These are phyloP conservation scores for Colletotrichum abscissum DNA, from an alignment of 2,329 filamentous ascomycete genomes.

Conservation along the genomic window DNA sequence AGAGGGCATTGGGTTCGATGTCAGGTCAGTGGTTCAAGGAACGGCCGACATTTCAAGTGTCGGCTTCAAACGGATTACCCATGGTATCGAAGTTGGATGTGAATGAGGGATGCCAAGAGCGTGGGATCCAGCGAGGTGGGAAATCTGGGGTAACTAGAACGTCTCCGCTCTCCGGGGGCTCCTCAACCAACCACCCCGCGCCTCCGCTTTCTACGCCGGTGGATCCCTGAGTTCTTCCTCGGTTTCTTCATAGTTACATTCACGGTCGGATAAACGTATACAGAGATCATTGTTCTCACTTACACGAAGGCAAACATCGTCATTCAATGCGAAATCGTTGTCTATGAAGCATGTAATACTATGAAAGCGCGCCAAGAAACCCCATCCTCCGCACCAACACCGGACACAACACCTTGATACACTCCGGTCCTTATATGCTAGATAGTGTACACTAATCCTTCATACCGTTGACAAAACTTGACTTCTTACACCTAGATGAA, in stretches of 20 bases:
- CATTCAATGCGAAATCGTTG: neutral
- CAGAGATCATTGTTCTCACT: neutral
- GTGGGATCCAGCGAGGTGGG: neutral
- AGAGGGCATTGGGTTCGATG: conserved; percentile 7
- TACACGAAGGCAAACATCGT: neutral
- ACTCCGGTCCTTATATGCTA: neutral
- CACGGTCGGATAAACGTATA: too few relatives aligned
- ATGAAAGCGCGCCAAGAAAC: neutral
- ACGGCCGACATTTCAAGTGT: neutral
- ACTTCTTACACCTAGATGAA: conserved; percentile 52
- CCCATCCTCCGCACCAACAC: neutral
- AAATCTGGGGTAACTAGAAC: conserved; percentile 10
- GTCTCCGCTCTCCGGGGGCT: neutral
- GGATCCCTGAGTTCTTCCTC: neutral
- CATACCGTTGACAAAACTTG: neutral
- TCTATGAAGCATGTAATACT: neutral
- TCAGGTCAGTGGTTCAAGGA: too few relatives aligned
- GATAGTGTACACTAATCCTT: neutral
- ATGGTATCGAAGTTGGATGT: neutral
- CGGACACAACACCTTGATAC: neutral
- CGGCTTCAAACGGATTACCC: neutral
- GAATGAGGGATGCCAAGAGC: neutral
- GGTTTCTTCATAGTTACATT: neutral
- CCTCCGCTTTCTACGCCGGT: neutral
- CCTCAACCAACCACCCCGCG: neutral